Conservation (phyloP, 208 protist species). For the Acanthamoeba triangularis region DNA sequence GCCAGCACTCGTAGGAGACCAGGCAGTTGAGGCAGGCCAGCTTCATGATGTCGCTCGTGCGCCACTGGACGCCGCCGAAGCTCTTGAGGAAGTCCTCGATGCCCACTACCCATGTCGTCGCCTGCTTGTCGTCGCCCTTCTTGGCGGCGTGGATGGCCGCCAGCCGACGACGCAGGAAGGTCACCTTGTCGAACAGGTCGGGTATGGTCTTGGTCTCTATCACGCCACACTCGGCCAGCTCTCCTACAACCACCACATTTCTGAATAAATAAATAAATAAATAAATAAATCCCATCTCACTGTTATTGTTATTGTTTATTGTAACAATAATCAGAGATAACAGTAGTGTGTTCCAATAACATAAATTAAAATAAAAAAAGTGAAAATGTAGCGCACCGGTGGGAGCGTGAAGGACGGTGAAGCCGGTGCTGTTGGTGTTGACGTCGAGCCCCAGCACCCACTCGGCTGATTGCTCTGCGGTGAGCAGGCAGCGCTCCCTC, state of each 20-base stretch:
- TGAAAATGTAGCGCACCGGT: not conserved
- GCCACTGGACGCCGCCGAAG: conserved; percentile 40
- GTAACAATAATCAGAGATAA: too few relatives aligned
- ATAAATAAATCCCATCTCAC: too few relatives aligned
- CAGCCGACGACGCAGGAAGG: not conserved
- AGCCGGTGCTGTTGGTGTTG: conserved; percentile 64
- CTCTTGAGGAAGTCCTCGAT: conserved; percentile 64
- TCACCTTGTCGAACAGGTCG: conserved; percentile 51
- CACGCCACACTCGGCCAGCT: not conserved
- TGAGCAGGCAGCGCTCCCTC: not conserved
- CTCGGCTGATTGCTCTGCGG: not conserved
- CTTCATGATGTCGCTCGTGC: conserved; percentile 72
- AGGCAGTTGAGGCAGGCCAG: conserved; percentile 42
- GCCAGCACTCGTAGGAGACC: conserved; percentile 36
- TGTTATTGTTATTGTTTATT: too few relatives aligned
- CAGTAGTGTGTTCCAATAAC: too few relatives aligned
- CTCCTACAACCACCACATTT: not conserved
- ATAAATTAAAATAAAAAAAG: not conserved
- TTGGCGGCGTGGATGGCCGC: not conserved
- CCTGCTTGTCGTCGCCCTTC: not conserved
- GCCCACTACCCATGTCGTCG: conserved; percentile 28
- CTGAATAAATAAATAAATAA: too few relatives aligned
- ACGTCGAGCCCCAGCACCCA: conserved; percentile 46
- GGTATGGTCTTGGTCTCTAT: not conserved
- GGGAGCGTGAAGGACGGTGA: not conserved